Base-by-base conservation (phyloP, 495 filamentous ascomycete genomes). In the Penicillium crystallinum region DNA sequence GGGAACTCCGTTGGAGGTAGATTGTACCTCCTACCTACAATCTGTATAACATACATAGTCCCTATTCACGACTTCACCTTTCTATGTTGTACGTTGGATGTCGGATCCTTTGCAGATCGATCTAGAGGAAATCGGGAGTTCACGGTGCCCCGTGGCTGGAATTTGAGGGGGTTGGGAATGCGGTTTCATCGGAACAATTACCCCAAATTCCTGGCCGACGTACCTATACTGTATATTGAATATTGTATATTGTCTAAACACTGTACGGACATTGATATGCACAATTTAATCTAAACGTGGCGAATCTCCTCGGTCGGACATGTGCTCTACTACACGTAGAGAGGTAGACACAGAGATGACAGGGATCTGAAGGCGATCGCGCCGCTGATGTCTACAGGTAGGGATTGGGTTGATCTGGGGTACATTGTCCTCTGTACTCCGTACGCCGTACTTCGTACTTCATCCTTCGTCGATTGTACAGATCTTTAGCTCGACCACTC, bases 381-480 rank as follows among this genome's bases (percentile, higher is more conserved):
- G 62, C 62, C 62, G 53, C 62, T 64, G 58, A 62, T 59, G 56
- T 59, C 53, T n/a, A n/a, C n/a, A n/a, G n/a, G n/a, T n/a, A n/a
- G 56, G 27, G 19, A 14, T 35, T 39, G 31, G 33, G 33, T 17
- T 23, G 39, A 44, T 58, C 51, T 58, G 58, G 59, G 46, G n/a
- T n/a, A n/a, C n/a, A n/a, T n/a, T n/a, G n/a, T n/a, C n/a, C n/a
- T n/a, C n/a, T n/a, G n/a, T n/a, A n/a, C n/a, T n/a, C n/a, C n/a
- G n/a, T n/a, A n/a, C n/a, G n/a, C n/a, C n/a, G n/a, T n/a, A n/a
- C n/a, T n/a, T n/a, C n/a, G n/a, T n/a, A n/a, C n/a, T n/a, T n/a
- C n/a, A n/a, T n/a, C n/a, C n/a, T n/a, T n/a, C n/a, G n/a, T n/a
- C n/a, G 55, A 53, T 33, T 34, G 31, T 15, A 23, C 37, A 23